These are phyloP conservation scores for Chlamydomonas sphaeroides DNA, from an alignment of 139 green algal genomes.

Conservation along the genomic window DNA sequence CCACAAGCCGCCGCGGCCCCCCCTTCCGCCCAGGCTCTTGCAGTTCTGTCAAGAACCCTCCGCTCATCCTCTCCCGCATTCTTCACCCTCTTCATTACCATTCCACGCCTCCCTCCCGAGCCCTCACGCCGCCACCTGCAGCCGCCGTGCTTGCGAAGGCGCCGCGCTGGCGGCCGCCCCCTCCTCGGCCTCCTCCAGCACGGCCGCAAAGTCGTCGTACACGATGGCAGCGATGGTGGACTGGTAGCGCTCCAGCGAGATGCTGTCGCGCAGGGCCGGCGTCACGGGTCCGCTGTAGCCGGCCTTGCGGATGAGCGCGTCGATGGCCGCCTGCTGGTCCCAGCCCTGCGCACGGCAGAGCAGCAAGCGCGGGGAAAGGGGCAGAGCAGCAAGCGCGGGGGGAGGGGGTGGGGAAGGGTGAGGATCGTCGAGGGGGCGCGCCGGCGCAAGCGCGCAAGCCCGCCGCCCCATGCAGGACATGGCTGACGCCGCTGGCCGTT, in stretches of 20 bases:
- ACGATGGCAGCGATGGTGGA: constrained; percentile 28
- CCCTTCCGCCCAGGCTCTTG: too few relatives aligned
- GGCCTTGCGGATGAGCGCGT: constrained; percentile 43
- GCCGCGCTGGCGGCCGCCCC: neutral
- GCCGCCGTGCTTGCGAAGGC: too few relatives aligned
- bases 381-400: neutral
- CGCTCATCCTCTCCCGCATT: too few relatives aligned
- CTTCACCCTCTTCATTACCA: too few relatives aligned
- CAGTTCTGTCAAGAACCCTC: too few relatives aligned
- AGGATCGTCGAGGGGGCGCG: too few relatives aligned
- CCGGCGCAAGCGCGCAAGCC: too few relatives aligned
- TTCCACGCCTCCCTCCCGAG: too few relatives aligned
- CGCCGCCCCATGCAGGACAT: too few relatives aligned
- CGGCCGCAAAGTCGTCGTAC: constrained; percentile 30
- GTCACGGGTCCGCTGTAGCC: constrained; percentile 21
- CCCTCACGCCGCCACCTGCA: constrained; percentile 20
- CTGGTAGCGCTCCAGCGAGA: constrained; percentile 43
- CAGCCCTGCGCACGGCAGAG: constrained; percentile 2
- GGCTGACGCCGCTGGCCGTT: too few relatives aligned
- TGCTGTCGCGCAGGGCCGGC: neutral
- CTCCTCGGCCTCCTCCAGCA: neutral
- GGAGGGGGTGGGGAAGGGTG: neutral
- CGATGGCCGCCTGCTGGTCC: constrained; percentile 27
- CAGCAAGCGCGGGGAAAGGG: neutral
- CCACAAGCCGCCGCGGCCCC: too few relatives aligned